Evolutionary conservation across 129 eudicot species (phyloP), one percentile per base, ranked within the genome.

Genomic region (Solidago caesia): DNA sequence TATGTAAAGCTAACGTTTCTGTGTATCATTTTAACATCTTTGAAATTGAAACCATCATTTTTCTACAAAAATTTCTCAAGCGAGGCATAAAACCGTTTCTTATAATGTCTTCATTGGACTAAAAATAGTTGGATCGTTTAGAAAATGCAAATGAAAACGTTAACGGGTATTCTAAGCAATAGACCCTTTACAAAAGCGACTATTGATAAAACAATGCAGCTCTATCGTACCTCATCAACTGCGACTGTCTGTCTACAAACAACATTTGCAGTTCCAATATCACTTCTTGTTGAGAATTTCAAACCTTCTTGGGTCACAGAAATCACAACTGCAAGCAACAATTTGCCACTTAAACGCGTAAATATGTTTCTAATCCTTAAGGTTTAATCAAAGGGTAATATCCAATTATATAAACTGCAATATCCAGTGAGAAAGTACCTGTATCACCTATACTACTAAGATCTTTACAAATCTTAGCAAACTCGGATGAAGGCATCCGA

Each of bases 251-350:
- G 98, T 69, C 98, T 75, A 73, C 97, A 88, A 45, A 90, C 97
- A 60, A 93, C 70, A 70, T 93, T 90, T 75, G 98, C 98, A 56
- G 97, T 82, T 44, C 98, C 97, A 55, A 93, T 93, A 80, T 93
- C 98, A 64, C 98, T 97, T 70, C 96, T 82, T 21, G 98, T 90
- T 25, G 97, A 93, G 75, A 90, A 93, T 77, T 86, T 93, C 11
- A 93, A 97, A 39, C 98, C 98, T 79, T 93, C 98, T 66, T 93
- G 90, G 10, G 98, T 93, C 45, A 93, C 98, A 57, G 96, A 93
- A 49, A 93, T 93, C 51, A 93, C 96, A 85, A 93, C 98, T 92
- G 82, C 82, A 86, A 68, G 69, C 46, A 74, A 66, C 44, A 41
- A 60, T 21, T 21, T 21, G 21, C 47, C 74, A 3, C 0, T 14